Conservation (phyloP, 768 basidiomycete genomes). For the Gyrodon lividus region DNA sequence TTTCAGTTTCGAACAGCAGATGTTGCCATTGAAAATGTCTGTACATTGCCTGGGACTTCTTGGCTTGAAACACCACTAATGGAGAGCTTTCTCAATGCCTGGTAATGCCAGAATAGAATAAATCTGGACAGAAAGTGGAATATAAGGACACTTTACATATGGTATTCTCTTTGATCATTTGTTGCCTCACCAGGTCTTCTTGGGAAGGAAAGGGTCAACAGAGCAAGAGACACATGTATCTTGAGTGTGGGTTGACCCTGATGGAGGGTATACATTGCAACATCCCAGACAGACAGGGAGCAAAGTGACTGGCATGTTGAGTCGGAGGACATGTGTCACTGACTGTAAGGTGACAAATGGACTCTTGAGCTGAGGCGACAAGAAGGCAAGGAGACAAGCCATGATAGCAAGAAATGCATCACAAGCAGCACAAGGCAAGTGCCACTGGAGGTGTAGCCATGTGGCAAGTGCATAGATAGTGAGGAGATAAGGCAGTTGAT, state of each 20-base stretch:
- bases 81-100: not conserved
- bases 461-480: slow-evolving; percentile 22
- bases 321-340: slow-evolving; percentile 12
- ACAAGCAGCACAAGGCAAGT: slow-evolving; percentile 26
- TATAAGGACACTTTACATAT: slow-evolving; percentile 1
- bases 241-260: not conserved
- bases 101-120: not conserved
- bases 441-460: slow-evolving; percentile 29
- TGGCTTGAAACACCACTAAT: not conserved
- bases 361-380: slow-evolving; percentile 4
- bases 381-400: slow-evolving; percentile 10
- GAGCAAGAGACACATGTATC: not conserved
- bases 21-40: slow-evolving; percentile 29
- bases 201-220: not conserved
- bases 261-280: slow-evolving; percentile 16
- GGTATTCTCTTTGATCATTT: not conserved
- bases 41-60: slow-evolving; percentile 9
- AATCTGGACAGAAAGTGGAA: slow-evolving; percentile 2
- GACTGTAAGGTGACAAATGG: slow-evolving; percentile 19
- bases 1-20: slow-evolving; percentile 14
- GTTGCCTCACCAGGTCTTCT: slow-evolving; percentile 5
- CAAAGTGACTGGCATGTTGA: slow-evolving; percentile 17
- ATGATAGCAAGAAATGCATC: slow-evolving; percentile 19
- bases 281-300: slow-evolving; percentile 25
- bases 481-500: slow-evolving; percentile 13